phyloP scores from a whole-genome alignment of 2,329 filamentous ascomycete genomes.

The Aspergillus sp. region DNA sequence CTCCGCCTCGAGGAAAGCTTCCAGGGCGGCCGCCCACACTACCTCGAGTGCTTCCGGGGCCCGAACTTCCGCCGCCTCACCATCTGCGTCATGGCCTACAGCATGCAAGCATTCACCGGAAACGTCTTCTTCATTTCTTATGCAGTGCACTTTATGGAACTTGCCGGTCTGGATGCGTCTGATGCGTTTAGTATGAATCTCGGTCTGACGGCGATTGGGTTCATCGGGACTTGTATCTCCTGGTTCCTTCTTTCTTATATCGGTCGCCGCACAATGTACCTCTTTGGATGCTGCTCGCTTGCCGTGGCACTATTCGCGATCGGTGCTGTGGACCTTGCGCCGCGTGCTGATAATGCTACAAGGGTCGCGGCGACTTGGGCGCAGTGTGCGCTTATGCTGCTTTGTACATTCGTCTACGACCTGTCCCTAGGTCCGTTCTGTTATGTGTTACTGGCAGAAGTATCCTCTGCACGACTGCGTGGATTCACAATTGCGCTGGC shows the following conservation, averaged over 20 bases:
- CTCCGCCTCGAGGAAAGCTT: slow-evolving; percentile 23
- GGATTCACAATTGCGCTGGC: slow-evolving; percentile 4
- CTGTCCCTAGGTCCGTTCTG: slow-evolving; percentile 4
- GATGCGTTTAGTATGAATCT: slow-evolving; percentile 38
- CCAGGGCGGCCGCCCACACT: slow-evolving; percentile 11
- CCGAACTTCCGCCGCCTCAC: slow-evolving; percentile 27
- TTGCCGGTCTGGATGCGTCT: slow-evolving; percentile 30
- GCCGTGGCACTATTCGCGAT: slow-evolving; percentile 38
- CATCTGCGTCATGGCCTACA: slow-evolving; percentile 31
- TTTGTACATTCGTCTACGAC: slow-evolving; percentile 47
- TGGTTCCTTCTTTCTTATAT: slow-evolving; percentile 42
- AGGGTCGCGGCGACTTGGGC: slow-evolving; percentile 33
- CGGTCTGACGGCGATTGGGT: slow-evolving; percentile 44
- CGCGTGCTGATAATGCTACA: slow-evolving; percentile 11
- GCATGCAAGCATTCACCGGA: slow-evolving; percentile 31
- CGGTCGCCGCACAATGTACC: slow-evolving; percentile 44
- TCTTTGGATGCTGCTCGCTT: slow-evolving; percentile 36
- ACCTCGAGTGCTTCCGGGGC: slow-evolving; percentile 29
- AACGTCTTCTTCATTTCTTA: slow-evolving; percentile 33
- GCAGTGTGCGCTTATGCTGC: slow-evolving; percentile 39
- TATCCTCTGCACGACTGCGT: not conserved
- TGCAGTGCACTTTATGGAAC: slow-evolving; percentile 35
- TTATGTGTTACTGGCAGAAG: slow-evolving; percentile 25
- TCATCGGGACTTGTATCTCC: slow-evolving; percentile 44
- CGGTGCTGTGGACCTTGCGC: slow-evolving; percentile 41